Evolutionary conservation across 345 rosid species (phyloP), one percentile per base, ranked within the genome.

Genomic region (Jatropha curcas): DNA sequence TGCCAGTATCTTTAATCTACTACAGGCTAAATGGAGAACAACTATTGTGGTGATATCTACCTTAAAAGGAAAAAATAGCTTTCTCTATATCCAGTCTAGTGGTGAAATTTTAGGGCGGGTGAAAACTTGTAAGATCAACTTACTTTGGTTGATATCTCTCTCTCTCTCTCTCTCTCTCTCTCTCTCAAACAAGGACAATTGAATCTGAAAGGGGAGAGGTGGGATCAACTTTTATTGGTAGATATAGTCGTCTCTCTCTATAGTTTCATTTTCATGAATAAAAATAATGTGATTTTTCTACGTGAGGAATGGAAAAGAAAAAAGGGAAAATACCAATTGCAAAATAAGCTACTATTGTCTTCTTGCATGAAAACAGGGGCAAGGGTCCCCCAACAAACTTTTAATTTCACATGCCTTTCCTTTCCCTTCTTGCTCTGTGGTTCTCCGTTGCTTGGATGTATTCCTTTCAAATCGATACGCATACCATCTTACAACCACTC

Each of bases 401-500:
- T 17, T 13, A 22, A 19, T 14, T 12, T 71, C 67, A 71, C 60
- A 24, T 50, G 67, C 33, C 19, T 17, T 41, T 41, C 14, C 0
- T 41, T 1, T 25, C n/a, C 28, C 27, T 4, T 4, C 62, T 14
- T 62, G 65, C 67, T 71, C 35, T 80, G 86, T 60, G 85, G 84
- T 82, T 78, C 67, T 75, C 71, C 76, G 13, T 65, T 75, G 68
- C 68, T 60, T 72, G 66, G 70, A 84, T 73, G 35, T 78, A 51
- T 65, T 37, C 27, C 69, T 65, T 52, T 35, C 34, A 53, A n/a
- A n/a, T 14, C 74, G 0, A 31, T 73, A 35, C 70, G 5, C 5
- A 65, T 5, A 22, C 25, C 4, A 27, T 41, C 11, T 63, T 39
- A 3, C 39, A 4, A 17, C 41, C 31, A n/a, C 4, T 55, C 28